Conservation (phyloP, 495 filamentous ascomycete species). For the Penicillium maclennaniae region DNA sequence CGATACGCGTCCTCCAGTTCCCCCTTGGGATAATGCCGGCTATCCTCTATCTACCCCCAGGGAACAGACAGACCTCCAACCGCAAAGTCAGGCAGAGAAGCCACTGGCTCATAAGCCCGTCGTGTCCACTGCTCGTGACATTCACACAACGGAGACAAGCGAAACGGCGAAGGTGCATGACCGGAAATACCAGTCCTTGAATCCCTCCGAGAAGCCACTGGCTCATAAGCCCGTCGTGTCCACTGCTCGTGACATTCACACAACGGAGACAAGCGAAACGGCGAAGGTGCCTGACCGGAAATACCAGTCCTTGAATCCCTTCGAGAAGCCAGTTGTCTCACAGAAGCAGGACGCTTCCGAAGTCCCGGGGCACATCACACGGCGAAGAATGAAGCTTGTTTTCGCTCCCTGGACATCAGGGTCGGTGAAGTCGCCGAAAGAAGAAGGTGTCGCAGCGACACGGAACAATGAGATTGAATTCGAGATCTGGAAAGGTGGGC, state of each 20-base stretch:
- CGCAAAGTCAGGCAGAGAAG: neutral
- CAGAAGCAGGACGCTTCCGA: neutral
- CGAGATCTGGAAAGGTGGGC: conserved; percentile 49
- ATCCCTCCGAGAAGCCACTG: neutral
- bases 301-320: neutral
- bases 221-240: neutral
- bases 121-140: conserved; percentile 1
- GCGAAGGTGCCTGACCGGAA: neutral
- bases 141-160: conserved; percentile 2
- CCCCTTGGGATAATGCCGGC: neutral
- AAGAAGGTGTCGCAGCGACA: neutral
- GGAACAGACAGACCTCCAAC: conserved; percentile 7
- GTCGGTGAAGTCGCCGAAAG: neutral
- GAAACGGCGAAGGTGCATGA: neutral
- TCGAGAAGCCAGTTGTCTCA: neutral
- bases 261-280: neutral
- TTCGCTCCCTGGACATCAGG: conserved; percentile 66
- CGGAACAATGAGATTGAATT: conserved; percentile 39
- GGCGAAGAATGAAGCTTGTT: conserved; percentile 72
- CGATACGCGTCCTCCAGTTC: conserved; percentile 5
- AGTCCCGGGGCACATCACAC: conserved; percentile 23
- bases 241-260: conserved; percentile 1
- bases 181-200: neutral
- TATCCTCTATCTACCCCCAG: conserved; percentile 7
- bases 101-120: neutral